Conservation (phyloP, 495 filamentous ascomycete species). For the Schizothecium vesticola region DNA sequence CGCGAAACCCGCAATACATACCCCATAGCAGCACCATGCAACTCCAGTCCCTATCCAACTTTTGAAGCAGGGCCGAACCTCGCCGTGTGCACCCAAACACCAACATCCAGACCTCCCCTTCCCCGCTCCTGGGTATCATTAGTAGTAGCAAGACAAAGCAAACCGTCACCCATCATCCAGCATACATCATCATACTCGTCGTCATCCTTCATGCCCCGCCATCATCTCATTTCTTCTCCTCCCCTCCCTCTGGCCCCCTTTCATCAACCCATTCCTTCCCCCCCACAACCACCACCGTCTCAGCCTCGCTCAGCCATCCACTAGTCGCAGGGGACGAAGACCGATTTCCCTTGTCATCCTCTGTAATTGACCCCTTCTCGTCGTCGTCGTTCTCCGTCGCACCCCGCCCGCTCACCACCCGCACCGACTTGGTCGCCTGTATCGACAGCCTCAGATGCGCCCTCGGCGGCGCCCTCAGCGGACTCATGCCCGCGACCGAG, state of each 20-base stretch:
- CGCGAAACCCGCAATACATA: background rate
- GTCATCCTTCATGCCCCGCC: background rate
- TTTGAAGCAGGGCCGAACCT: background rate
- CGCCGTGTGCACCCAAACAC: background rate
- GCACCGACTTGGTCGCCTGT: slow-evolving; percentile 15
- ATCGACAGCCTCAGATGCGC: slow-evolving; percentile 22
- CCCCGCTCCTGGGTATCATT: background rate
- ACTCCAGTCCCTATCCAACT: background rate
- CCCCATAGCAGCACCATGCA: background rate
- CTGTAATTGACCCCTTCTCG: background rate
- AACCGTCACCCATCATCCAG: background rate
- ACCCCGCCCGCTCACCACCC: background rate
- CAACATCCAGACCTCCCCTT: background rate
- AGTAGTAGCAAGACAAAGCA: background rate
- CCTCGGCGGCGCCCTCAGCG: slow-evolving; percentile 19
- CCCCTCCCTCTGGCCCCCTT: background rate
- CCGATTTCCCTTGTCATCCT: background rate
- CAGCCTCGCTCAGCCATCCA: slow-evolving; percentile 4
- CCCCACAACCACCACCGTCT: slow-evolving; percentile 1
- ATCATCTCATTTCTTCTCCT: background rate
- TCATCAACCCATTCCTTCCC: background rate
- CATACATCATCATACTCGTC: background rate
- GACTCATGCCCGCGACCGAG: background rate
- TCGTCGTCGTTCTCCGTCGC: slow-evolving; percentile 3
- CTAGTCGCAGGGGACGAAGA: background rate